Percentiles rank a stretch among this genome's conserved stretches.
phyloP scores from a whole-genome alignment of 768 basidiomycete species.

The Cystobasidiopsis lactophilus region DNA sequence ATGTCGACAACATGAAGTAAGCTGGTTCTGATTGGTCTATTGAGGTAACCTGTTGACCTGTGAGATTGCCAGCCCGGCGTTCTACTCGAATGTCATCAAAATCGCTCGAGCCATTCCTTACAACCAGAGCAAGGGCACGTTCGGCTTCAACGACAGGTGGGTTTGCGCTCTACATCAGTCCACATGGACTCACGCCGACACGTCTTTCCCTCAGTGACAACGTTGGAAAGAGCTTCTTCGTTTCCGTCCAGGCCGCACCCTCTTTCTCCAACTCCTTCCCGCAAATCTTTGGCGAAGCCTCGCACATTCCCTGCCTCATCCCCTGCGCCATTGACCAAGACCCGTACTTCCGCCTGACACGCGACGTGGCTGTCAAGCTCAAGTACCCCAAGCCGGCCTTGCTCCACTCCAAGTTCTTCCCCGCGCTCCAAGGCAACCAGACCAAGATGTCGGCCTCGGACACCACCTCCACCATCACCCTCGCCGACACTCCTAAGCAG shows the following conservation, averaged over 20 bases:
- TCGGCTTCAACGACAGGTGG: constrained; percentile 90
- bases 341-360: constrained; percentile 90
- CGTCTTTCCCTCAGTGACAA: constrained; percentile 44
- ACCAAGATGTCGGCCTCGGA: constrained; percentile 99
- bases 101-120: constrained; percentile 82
- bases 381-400: constrained; percentile 88
- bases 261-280: constrained; percentile 98
- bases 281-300: constrained; percentile 68
- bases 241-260: constrained; percentile 80
- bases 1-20: constrained; percentile 58
- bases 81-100: constrained; percentile 82
- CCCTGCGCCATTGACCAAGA: constrained; percentile 90
- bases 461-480: constrained; percentile 77
- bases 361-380: constrained; percentile 79
- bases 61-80: constrained; percentile 44
- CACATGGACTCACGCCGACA: constrained; percentile 23
- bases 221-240: constrained; percentile 94
- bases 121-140: constrained; percentile 81
- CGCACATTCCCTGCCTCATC: constrained; percentile 75
- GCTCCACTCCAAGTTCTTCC: constrained; percentile 91
- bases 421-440: constrained; percentile 88
- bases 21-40: constrained; percentile 6
- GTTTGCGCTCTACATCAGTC: constrained; percentile 22
- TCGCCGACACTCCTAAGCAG: constrained; percentile 75
- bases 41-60: background rate